Conservation (phyloP, 768 basidiomycete genomes). For the Leucocoprinus birnbaumii region DNA sequence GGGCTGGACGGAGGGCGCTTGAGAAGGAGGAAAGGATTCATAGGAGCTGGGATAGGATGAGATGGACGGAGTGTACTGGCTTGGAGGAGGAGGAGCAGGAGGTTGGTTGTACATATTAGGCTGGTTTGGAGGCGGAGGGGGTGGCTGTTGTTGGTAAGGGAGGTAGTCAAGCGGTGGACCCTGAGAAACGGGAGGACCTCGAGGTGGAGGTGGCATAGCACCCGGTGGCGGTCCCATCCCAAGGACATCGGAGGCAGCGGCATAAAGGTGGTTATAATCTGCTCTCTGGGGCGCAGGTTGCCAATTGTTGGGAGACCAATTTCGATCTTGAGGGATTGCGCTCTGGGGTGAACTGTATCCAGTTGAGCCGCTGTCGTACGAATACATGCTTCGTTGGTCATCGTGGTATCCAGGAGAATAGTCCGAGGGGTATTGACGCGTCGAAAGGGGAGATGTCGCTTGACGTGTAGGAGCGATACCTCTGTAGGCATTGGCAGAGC, state of each 20-base stretch:
- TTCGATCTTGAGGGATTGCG: slow-evolving; percentile 26
- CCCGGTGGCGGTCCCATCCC: slow-evolving; percentile 69
- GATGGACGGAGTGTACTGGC: slow-evolving; percentile 11
- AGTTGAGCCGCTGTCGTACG: slow-evolving; percentile 27
- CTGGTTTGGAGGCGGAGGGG: slow-evolving; percentile 11
- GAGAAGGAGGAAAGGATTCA: slow-evolving; percentile 22
- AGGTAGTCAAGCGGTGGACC: slow-evolving; percentile 12
- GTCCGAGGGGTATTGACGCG: slow-evolving; percentile 18
- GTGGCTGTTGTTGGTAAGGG: slow-evolving; percentile 17
- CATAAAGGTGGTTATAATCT: slow-evolving; percentile 60
- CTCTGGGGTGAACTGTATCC: slow-evolving; percentile 14
- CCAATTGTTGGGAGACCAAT: slow-evolving; percentile 31
- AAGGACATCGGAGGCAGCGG: slow-evolving; percentile 77
- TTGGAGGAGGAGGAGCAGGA: slow-evolving; percentile 13
- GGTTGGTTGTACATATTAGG: too few species aligned
- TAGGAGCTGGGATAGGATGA: slow-evolving; percentile 18
- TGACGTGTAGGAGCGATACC: slow-evolving; percentile 31
- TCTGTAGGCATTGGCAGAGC: slow-evolving; percentile 26
- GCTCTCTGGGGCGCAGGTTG: slow-evolving; percentile 21
- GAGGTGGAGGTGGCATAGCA: slow-evolving; percentile 19
- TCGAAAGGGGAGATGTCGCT: slow-evolving; percentile 37
- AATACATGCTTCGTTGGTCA: slow-evolving; percentile 26
- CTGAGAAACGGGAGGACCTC: slow-evolving; percentile 6
- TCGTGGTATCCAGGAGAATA: slow-evolving; percentile 5
- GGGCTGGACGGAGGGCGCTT: slow-evolving; percentile 9